A percentile compares a stretch with the other conserved stretches of the same genome.
phyloP scores from a whole-genome alignment of 73 alveolate genomes.

The Diophrys appendiculata region DNA sequence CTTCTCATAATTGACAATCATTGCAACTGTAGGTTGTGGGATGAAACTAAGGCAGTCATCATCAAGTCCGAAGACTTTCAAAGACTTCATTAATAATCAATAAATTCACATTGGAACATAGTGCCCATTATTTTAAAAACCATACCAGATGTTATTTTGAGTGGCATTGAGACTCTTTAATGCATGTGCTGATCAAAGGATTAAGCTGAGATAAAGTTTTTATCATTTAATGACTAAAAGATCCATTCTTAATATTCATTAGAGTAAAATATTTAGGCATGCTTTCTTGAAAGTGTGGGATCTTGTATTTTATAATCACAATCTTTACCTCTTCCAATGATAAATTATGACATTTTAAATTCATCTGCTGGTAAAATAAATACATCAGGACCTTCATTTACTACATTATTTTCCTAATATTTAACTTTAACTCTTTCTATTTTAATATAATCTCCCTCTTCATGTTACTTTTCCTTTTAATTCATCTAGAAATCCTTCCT shows the following conservation, averaged over 20 bases:
- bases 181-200: background rate
- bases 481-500: background rate
- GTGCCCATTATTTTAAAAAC: slow-evolving; percentile 10
- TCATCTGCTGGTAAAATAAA: background rate
- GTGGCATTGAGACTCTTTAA: background rate
- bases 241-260: background rate
- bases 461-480: no score
- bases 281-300: background rate
- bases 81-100: background rate
- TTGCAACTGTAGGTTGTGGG: slow-evolving; percentile 72
- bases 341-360: background rate
- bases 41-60: slow-evolving; percentile 70
- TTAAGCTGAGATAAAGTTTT: background rate
- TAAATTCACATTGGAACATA: background rate
- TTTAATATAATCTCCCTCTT: background rate
- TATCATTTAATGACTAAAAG: background rate
- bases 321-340: slow-evolving; percentile 17
- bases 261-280: background rate
- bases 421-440: background rate
- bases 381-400: background rate
- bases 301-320: slow-evolving; percentile 5
- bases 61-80: slow-evolving; percentile 79
- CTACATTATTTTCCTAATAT: background rate
- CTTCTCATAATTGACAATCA: slow-evolving; percentile 74
- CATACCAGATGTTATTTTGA: background rate